A percentile compares a stretch with the other conserved stretches of the same genome.
phyloP scores from a whole-genome alignment of 768 basidiomycete genomes.

The Austroboletus eburneus region DNA sequence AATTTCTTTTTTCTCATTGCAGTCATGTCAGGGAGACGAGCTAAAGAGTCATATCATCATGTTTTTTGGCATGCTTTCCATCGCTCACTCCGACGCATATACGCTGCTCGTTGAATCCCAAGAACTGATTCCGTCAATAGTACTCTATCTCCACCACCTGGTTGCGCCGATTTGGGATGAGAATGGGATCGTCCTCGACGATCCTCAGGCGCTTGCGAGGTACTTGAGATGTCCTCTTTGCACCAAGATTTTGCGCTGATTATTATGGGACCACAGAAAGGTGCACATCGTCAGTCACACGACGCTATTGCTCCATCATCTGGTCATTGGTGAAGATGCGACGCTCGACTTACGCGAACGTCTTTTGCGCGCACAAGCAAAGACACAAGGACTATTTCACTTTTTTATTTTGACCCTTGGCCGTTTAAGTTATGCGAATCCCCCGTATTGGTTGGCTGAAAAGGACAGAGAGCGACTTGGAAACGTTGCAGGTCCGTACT shows the following conservation, averaged over 20 bases:
- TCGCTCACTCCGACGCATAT: conserved; percentile 37
- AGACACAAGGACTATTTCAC: conserved; percentile 57
- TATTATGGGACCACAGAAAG: conserved; percentile 34
- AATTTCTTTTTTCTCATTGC: background rate
- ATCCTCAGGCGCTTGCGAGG: conserved; percentile 31
- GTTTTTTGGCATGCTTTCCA: conserved; percentile 38
- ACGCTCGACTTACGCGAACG: conserved; percentile 52
- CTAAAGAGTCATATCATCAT: conserved; percentile 36
- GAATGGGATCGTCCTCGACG: conserved; percentile 38
- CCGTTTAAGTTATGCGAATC: conserved; percentile 64
- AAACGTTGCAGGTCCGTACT: conserved; percentile 43
- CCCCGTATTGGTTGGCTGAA: conserved; percentile 54
- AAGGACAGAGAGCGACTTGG: conserved; percentile 40
- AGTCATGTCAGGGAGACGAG: conserved; percentile 30
- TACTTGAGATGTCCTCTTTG: conserved; percentile 2
- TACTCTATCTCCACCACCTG: conserved; percentile 50
- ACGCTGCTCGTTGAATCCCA: conserved; percentile 43
- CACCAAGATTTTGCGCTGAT: conserved; percentile 1
- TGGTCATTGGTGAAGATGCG: conserved; percentile 50
- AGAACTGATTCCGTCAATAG: conserved; percentile 60
- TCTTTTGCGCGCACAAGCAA: conserved; percentile 50
- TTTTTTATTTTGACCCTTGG: conserved; percentile 76
- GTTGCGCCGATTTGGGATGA: conserved; percentile 66
- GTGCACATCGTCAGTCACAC: conserved; percentile 50
- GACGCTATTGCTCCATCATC: conserved; percentile 56